These are phyloP conservation scores for Meira miltonrushii DNA, from an alignment of 1,284 basidiomycete genomes.

Conservation along the genomic window DNA sequence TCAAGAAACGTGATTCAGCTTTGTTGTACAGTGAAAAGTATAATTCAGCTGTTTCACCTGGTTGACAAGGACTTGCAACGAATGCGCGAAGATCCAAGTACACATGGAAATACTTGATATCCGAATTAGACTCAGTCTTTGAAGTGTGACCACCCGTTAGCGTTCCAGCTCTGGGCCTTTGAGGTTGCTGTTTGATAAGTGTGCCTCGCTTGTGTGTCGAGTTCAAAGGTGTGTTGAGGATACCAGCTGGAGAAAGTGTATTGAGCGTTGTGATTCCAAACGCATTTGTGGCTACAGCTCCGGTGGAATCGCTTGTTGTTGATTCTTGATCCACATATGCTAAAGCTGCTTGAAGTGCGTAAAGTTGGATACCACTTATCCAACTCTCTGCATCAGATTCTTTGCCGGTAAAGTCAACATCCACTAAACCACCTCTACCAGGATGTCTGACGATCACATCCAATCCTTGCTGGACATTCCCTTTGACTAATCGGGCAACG, in stretches of 20 bases:
- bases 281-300: slow-evolving; percentile 33
- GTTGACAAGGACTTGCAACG: slow-evolving; percentile 77
- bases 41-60: slow-evolving; percentile 85
- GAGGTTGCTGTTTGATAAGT: neutral
- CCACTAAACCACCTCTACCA: slow-evolving; percentile 79
- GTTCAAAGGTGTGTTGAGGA: slow-evolving; percentile 16
- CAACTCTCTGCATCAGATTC: slow-evolving; percentile 40
- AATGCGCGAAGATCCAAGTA: slow-evolving; percentile 85
- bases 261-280: slow-evolving; percentile 35
- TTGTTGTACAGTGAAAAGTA: slow-evolving; percentile 90
- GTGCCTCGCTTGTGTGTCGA: neutral
- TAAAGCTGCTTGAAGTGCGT: slow-evolving; percentile 49
- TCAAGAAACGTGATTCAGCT: slow-evolving; percentile 73
- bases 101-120: slow-evolving; percentile 60
- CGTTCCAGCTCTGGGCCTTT: neutral
- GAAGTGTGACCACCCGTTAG: too few relatives aligned
- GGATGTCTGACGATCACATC: slow-evolving; percentile 94
- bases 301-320: slow-evolving; percentile 11
- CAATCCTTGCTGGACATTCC: slow-evolving; percentile 83
- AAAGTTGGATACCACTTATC: slow-evolving; percentile 49
- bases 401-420: slow-evolving; percentile 41
- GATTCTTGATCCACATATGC: slow-evolving; percentile 47
- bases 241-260: slow-evolving; percentile 25
- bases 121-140: too few relatives aligned
- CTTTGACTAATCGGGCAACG: slow-evolving; percentile 77